phyloP scores from a whole-genome alignment of 257 asterid genomes.

The Oldenlandia corymbosa region DNA sequence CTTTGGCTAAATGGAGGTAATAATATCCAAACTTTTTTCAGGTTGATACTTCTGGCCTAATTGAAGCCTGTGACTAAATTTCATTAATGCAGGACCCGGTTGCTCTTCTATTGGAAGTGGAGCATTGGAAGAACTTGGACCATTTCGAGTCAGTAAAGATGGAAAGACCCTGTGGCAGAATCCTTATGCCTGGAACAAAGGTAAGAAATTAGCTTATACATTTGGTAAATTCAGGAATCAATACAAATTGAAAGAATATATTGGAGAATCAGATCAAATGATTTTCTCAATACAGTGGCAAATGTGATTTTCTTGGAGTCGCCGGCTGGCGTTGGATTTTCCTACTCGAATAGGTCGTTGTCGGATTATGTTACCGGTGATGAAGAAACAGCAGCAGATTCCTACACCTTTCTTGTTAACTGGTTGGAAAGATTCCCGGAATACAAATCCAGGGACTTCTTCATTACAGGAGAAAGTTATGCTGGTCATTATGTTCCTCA shows the following conservation, averaged over 20 bases:
- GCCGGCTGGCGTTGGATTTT: constrained; percentile 72
- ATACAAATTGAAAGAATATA: no score
- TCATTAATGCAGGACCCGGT: constrained; percentile 47
- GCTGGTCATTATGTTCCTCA: constrained; percentile 72
- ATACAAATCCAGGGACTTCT: constrained; percentile 48
- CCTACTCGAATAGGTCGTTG: constrained; percentile 51
- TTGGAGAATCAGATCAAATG: no score
- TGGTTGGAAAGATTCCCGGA: constrained; percentile 68
- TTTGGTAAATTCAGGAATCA: no score
- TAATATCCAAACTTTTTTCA: no score
- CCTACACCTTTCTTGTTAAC: constrained; percentile 44
- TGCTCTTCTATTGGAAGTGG: constrained; percentile 69
- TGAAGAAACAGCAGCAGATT: constrained; percentile 41
- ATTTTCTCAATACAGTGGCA: constrained; percentile 41
- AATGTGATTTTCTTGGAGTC: constrained; percentile 61
- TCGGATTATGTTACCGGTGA: constrained; percentile 59
- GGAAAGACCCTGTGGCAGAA: constrained; percentile 46
- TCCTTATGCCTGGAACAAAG: constrained; percentile 52
- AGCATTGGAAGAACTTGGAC: constrained; percentile 60
- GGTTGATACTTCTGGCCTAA: no score
- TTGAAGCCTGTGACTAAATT: neutral
- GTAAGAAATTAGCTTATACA: constrained; percentile 17
- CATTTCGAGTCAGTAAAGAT: constrained; percentile 53
- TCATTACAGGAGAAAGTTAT: constrained; percentile 54
- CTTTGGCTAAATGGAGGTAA: constrained; percentile 40